These are phyloP conservation scores for Craterostigma plantagineum DNA, from an alignment of 257 asterid genomes.

Conservation along the genomic window DNA sequence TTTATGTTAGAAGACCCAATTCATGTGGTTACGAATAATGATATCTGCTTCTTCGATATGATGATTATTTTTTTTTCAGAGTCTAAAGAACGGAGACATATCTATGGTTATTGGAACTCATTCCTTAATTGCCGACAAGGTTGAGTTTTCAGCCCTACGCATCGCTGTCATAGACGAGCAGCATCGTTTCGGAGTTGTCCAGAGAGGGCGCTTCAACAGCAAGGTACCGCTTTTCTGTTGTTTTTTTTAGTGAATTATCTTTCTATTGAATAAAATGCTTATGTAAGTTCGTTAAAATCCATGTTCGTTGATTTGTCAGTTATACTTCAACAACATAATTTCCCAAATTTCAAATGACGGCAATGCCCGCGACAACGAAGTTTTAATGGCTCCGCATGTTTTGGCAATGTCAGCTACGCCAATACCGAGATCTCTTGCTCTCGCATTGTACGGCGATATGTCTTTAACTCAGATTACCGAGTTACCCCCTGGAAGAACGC, in stretches of 20 bases:
- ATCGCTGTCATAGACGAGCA: slow-evolving; percentile 91
- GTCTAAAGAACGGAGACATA: slow-evolving; percentile 72
- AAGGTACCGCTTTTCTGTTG: slow-evolving; percentile 26
- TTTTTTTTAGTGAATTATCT: no score
- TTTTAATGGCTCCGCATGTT: slow-evolving; percentile 83
- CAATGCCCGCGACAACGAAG: slow-evolving; percentile 22
- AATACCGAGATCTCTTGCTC: slow-evolving; percentile 90
- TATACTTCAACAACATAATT: slow-evolving; percentile 38
- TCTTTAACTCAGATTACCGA: slow-evolving; percentile 95
- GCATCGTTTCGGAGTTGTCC: slow-evolving; percentile 94
- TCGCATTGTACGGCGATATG: slow-evolving; percentile 93
- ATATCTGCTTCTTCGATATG: slow-evolving; percentile 7
- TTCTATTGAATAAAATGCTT: no score
- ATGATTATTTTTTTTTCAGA: slow-evolving; percentile 29
- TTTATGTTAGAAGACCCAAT: no score
- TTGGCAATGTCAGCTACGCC: slow-evolving; percentile 98
- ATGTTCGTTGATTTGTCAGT: slow-evolving; percentile 22
- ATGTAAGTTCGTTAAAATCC: no score
- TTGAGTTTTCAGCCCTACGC: slow-evolving; percentile 70
- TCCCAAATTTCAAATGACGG: slow-evolving; percentile 34
- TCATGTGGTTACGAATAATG: slow-evolving; percentile 3
- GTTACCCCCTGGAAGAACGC: slow-evolving; percentile 94
- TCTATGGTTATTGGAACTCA: slow-evolving; percentile 91
- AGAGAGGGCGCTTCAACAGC: slow-evolving; percentile 87
- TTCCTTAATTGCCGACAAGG: slow-evolving; percentile 71